phyloP scores from a whole-genome alignment of 257 asterid species.

The Capsicum pubescens region DNA sequence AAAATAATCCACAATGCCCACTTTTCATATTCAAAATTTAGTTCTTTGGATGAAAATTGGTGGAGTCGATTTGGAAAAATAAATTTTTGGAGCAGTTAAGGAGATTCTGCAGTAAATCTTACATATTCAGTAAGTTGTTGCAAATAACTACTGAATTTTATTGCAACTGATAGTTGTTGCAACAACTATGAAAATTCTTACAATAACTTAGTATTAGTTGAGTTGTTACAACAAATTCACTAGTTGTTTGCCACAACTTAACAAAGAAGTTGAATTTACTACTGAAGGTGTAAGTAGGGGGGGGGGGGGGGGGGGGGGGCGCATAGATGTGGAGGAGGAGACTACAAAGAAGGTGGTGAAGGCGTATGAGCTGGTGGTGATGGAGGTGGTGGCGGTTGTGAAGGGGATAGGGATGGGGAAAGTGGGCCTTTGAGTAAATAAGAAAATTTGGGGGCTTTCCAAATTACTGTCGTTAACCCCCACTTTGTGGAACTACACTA shows the following conservation, averaged over 20 bases:
- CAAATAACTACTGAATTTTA: not conserved
- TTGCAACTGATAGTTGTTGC: not conserved
- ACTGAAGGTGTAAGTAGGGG: not conserved
- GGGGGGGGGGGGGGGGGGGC: conserved; percentile 9
- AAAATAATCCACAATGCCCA: not conserved
- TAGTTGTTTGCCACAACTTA: not conserved
- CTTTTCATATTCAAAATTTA: not conserved
- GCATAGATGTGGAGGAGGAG: not conserved
- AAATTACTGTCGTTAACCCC: not conserved
- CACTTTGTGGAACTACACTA: no score
- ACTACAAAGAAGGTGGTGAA: no score
- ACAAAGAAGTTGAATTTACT: conserved; percentile 11
- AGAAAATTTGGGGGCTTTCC: not conserved
- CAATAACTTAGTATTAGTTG: not conserved
- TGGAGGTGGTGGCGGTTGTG: not conserved
- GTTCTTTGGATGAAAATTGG: not conserved
- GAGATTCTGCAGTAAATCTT: not conserved
- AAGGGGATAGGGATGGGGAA: not conserved
- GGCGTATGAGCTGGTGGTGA: not conserved
- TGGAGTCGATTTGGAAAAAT: not conserved
- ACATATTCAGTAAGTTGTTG: not conserved
- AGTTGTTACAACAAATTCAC: not conserved
- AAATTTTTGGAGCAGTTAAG: not conserved
- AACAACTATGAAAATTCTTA: not conserved
- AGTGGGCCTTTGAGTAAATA: not conserved